Conservation (phyloP, 2,329 filamentous ascomycete genomes). For the Monascus ruber region DNA sequence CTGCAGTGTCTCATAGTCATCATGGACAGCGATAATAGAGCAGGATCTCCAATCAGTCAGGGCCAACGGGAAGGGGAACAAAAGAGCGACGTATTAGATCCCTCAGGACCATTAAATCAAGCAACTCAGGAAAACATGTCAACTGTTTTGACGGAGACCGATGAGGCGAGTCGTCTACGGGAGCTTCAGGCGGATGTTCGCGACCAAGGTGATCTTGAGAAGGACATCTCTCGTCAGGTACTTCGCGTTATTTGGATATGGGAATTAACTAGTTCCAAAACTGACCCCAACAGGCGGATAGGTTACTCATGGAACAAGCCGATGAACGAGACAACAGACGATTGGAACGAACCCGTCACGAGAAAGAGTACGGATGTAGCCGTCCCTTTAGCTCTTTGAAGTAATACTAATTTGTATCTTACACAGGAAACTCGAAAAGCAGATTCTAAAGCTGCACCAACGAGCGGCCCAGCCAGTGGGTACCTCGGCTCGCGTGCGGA, state of each 20-base stretch:
- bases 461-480: constrained; percentile 46
- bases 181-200: constrained; percentile 59
- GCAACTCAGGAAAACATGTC: no score
- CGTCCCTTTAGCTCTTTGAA: neutral
- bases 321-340: constrained; percentile 53
- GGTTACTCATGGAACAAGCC: constrained; percentile 41
- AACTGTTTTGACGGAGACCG: constrained; percentile 45
- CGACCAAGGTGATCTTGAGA: constrained; percentile 81
- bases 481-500: constrained; percentile 36
- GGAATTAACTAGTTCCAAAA: neutral
- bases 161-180: constrained; percentile 61
- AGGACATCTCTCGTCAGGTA: constrained; percentile 51
- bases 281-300: neutral
- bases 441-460: constrained; percentile 50
- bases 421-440: constrained; percentile 49
- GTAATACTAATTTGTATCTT: neutral
- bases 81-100: no score
- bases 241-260: neutral
- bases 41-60: no score
- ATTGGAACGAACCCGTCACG: constrained; percentile 44
- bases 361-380: constrained; percentile 24
- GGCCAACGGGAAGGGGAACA: no score
- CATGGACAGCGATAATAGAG: no score
- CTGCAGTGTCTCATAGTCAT: no score
- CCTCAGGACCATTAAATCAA: no score